Evolutionary conservation across 2,329 filamentous ascomycete genomes (phyloP).

Genomic region (Daldinia eschscholtzii): DNA sequence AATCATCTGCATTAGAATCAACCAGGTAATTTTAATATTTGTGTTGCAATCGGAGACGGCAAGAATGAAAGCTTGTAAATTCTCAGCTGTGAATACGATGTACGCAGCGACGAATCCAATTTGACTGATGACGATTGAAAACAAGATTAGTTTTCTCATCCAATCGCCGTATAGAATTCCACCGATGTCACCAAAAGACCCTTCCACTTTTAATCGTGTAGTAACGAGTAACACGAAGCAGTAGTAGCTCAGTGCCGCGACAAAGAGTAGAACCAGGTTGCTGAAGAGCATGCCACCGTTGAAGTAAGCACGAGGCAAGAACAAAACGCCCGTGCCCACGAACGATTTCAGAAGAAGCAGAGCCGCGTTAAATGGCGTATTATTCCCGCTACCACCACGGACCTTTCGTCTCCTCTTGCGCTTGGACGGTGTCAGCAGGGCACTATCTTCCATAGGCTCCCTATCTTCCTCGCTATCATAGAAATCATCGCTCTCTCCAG

Average conservation of each 20-base stretch:
- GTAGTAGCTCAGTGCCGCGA: slow-evolving; percentile 92
- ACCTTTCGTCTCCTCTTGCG: slow-evolving; percentile 82
- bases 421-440: slow-evolving; percentile 81
- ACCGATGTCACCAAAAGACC: slow-evolving; percentile 98
- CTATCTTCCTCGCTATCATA: slow-evolving; percentile 74
- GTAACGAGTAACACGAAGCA: slow-evolving; percentile 95
- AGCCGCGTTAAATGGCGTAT: slow-evolving; percentile 82
- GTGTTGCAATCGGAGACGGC: slow-evolving; percentile 91
- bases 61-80: slow-evolving; percentile 92
- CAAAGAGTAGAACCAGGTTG: slow-evolving; percentile 86
- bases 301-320: slow-evolving; percentile 90
- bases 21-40: slow-evolving; percentile 85
- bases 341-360: slow-evolving; percentile 95
- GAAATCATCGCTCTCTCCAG: slow-evolving; percentile 73
- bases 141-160: slow-evolving; percentile 88
- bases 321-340: slow-evolving; percentile 94
- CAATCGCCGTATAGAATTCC: slow-evolving; percentile 90
- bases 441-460: slow-evolving; percentile 89
- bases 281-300: slow-evolving; percentile 99
- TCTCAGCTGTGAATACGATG: slow-evolving; percentile 96
- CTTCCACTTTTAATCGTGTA: slow-evolving; percentile 85
- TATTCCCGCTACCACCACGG: slow-evolving; percentile 79
- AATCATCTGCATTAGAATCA: slow-evolving; percentile 95
- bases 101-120: slow-evolving; percentile 95
- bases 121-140: slow-evolving; percentile 94